Percentiles rank a stretch among this genome's conserved stretches.
These are phyloP conservation scores for Citrus australasica DNA, from an alignment of 345 rosid genomes.

Conservation along the genomic window DNA sequence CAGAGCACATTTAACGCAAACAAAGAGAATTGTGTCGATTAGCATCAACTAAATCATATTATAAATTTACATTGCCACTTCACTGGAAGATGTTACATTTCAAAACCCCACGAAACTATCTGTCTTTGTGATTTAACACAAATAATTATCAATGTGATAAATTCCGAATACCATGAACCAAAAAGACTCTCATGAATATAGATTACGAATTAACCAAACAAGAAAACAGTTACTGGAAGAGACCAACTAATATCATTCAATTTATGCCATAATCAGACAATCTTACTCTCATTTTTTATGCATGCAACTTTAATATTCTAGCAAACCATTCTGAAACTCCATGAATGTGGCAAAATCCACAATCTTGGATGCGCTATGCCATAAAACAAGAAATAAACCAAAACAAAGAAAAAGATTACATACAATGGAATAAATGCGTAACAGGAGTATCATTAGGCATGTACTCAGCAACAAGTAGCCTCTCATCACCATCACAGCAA, in stretches of 20 bases:
- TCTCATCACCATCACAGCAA: too few species aligned
- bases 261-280: too few species aligned
- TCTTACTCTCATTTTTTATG: too few species aligned
- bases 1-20: not conserved
- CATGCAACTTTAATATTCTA: not conserved
- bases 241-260: too few species aligned
- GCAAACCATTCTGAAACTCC: not conserved
- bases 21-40: not conserved
- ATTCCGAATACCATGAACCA: conserved; percentile 2
- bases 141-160: not conserved
- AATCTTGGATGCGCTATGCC: not conserved
- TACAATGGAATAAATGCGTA: too few species aligned
- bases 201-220: not conserved
- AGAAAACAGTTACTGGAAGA: not conserved
- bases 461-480: too few species aligned
- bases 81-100: not conserved
- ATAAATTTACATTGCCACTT: not conserved
- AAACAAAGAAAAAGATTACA: too few species aligned
- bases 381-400: too few species aligned
- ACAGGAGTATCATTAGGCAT: too few species aligned
- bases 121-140: not conserved
- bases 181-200: not conserved
- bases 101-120: not conserved
- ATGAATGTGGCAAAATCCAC: conserved; percentile 31
- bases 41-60: not conserved